Conservation (phyloP, 169 alveolate species). For the Eimeria mitis region DNA sequence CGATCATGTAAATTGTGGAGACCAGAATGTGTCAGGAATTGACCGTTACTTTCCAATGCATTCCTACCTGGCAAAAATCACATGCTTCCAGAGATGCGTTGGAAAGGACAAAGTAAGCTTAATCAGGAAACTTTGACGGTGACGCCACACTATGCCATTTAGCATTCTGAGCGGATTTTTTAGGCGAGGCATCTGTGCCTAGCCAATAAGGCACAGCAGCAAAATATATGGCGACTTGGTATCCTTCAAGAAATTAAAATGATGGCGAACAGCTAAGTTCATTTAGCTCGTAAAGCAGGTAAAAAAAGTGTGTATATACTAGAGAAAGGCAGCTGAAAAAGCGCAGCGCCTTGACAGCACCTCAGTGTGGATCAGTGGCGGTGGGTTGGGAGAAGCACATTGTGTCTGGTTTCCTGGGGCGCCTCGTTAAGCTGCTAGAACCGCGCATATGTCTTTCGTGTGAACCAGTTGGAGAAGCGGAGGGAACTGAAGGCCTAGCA, state of each 20-base stretch:
- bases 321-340: neutral
- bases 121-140: neutral
- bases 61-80: too few species aligned
- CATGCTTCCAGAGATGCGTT: neutral
- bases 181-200: neutral
- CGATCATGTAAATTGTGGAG: neutral
- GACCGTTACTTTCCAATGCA: neutral
- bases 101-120: neutral
- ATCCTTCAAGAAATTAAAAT: neutral
- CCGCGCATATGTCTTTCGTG: conserved; percentile 58
- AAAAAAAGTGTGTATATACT: neutral
- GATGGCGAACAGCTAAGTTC: neutral
- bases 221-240: neutral
- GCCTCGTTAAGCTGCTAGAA: conserved; percentile 29
- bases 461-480: conserved; percentile 33
- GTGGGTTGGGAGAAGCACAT: conserved; percentile 32
- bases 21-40: neutral
- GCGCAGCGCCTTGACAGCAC: neutral
- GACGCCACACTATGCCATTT: neutral
- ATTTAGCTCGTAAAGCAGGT: neutral
- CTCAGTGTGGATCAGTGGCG: conserved; percentile 14
- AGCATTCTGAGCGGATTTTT: neutral
- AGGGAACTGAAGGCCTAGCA: conserved; percentile 19
- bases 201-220: neutral
- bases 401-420: conserved; percentile 29